Conservation (phyloP, 345 rosid species). For the Geranium brycei region DNA sequence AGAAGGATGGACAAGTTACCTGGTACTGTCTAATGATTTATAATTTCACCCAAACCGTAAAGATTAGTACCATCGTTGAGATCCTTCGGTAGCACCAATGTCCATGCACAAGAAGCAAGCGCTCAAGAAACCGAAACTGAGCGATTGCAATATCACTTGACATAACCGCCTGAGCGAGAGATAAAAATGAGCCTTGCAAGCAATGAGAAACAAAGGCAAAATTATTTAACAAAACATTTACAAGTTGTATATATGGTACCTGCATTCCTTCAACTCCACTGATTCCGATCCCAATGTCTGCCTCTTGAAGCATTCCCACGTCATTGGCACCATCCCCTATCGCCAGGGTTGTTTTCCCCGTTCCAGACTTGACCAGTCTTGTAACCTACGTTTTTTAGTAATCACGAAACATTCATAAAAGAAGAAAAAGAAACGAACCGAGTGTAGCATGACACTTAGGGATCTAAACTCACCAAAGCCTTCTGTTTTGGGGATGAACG, state of each 20-base stretch:
- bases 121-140: conserved; percentile 77
- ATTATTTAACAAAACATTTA: not conserved
- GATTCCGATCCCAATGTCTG: conserved; percentile 87
- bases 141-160: conserved; percentile 92
- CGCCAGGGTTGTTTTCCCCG: conserved; percentile 68
- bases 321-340: conserved; percentile 98
- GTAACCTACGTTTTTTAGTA: conserved; percentile 48
- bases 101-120: conserved; percentile 87
- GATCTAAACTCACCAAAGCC: conserved; percentile 56
- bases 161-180: conserved; percentile 65
- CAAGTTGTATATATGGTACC: conserved; percentile 28
- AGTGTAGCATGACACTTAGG: not conserved
- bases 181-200: conserved; percentile 3
- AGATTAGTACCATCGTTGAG: conserved; percentile 56
- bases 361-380: conserved; percentile 72
- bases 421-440: not conserved
- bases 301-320: conserved; percentile 99
- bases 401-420: conserved; percentile 5
- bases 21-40: not conserved
- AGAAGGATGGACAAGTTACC: conserved; percentile 5
- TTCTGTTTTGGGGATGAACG: conserved; percentile 97
- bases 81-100: conserved; percentile 95
- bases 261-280: conserved; percentile 99
- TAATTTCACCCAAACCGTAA: no score
- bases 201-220: conserved; percentile 3